Conservation (phyloP, 2,329 filamentous ascomycete species). For the Colletotrichum orchidophilum region DNA sequence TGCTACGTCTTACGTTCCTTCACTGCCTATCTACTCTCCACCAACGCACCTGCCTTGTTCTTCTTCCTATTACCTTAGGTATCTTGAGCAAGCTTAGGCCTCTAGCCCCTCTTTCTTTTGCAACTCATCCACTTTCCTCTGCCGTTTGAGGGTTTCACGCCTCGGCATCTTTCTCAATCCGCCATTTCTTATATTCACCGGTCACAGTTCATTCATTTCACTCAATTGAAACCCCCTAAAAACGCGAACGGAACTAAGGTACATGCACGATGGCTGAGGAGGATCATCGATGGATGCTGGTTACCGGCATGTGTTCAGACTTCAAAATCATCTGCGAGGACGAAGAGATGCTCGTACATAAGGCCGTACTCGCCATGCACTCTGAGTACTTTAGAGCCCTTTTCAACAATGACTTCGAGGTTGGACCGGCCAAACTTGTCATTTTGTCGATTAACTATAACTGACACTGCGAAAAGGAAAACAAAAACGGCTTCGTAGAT, state of each 20-base stretch:
- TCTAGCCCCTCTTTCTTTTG: not conserved
- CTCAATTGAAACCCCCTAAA: no score
- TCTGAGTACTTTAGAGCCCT: not conserved
- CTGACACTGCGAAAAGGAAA: not conserved
- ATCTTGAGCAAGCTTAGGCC: not conserved
- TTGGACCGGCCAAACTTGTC: not conserved
- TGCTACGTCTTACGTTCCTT: no score
- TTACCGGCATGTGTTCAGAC: not conserved
- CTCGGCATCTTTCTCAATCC: not conserved
- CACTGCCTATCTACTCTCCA: no score
- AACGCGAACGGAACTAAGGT: not conserved
- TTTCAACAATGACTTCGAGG: not conserved
- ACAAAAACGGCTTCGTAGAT: not conserved
- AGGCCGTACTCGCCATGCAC: not conserved
- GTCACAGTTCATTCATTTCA: not conserved
- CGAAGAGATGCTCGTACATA: not conserved
- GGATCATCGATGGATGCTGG: not conserved
- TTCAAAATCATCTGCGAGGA: not conserved
- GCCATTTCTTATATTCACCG: not conserved
- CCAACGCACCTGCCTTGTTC: no score
- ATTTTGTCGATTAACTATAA: accelerated
- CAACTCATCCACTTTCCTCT: not conserved
- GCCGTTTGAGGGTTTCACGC: no score
- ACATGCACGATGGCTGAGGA: not conserved
- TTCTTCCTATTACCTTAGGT: no score